Base-by-base conservation (phyloP, 768 basidiomycete species). In the Sporobolomyces pararoseus region DNA sequence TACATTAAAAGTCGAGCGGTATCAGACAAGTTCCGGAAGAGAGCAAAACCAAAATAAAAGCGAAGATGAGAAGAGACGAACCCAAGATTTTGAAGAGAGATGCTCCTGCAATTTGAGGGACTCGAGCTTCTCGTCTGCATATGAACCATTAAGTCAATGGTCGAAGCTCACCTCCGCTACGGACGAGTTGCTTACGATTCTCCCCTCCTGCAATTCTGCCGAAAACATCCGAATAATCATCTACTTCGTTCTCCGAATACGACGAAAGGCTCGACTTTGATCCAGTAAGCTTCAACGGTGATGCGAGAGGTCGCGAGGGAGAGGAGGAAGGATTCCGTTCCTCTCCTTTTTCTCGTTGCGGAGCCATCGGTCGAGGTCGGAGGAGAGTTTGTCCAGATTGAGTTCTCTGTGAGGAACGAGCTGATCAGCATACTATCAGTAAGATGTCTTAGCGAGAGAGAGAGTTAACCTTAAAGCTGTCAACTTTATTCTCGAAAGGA, bases 221-320 rank as follows among this genome's bases (percentile, higher is more conserved):
- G 79, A 98, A 95, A 14, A 97, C 87, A 78, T 96, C 95, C 54
- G 95, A 91, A 76, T 96, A 98, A 77, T 97, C 91, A 76, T 97
- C 88, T 6, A 86, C 89, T 32, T 96, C 90, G 13, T 86, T 92
- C 9, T 50, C 35, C 31, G 70, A 65, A 19, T 54, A 66, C 34
- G 66, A 74, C 54, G 53, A 54, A 31, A 54, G 32, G 23, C 32
- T 54, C 32, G 53, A 34, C 5, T 7, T 27, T 52, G 51, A 52
- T 7, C 51, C 9, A 27, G 31, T 25, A 7, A 25, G 75, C 52
- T 71, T 80, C 59, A 74, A 70, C 23, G 75, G 63, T 1, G 76
- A 76, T 9, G 29, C 17, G 39, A 17, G 39, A n/a, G n/a, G n/a
- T n/a, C n/a, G n/a, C n/a, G n/a, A n/a, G n/a, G n/a, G n/a, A n/a